A percentile compares a stretch with the other conserved stretches of the same genome.
Evolutionary conservation across 2,329 filamentous ascomycete species (phyloP).

Genomic region (Botrytis cinerea): DNA sequence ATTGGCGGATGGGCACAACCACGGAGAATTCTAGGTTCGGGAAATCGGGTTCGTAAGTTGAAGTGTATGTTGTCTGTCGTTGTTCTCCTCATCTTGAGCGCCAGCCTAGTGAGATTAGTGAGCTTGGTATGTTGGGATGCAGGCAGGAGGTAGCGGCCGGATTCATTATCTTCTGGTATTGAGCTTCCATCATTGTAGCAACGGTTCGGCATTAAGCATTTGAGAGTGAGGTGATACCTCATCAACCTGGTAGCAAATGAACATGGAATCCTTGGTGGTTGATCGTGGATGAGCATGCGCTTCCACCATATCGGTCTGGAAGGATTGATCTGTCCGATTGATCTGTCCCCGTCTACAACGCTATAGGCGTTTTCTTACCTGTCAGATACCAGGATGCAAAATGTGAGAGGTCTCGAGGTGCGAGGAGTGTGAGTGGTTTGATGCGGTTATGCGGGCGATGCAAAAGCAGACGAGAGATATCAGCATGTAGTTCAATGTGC

Average conservation of each 20-base stretch:
- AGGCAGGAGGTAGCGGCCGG: background rate
- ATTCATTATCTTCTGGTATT: background rate
- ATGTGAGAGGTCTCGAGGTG: background rate
- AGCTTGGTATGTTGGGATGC: background rate
- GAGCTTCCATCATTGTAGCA: background rate
- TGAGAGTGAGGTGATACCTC: background rate
- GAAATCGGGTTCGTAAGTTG: background rate
- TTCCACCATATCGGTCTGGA: conserved; percentile 12
- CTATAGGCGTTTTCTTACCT: background rate
- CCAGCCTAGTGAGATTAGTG: background rate
- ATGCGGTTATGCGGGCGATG: conserved; percentile 5
- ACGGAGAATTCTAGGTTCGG: background rate
- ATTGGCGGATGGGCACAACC: background rate
- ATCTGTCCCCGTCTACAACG: background rate
- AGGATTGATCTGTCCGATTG: background rate
- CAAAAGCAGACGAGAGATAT: background rate
- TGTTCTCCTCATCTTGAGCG: background rate
- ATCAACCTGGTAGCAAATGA: background rate
- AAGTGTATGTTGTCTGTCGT: background rate
- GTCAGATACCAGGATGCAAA: background rate
- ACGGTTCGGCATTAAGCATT: background rate
- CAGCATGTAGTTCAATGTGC: background rate
- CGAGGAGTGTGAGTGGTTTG: background rate
- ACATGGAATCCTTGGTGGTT: background rate
- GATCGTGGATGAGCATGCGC: conserved; percentile 4